These are phyloP conservation scores for Fusarium verrucosum DNA, from an alignment of 2,329 filamentous ascomycete species.

Conservation along the genomic window DNA sequence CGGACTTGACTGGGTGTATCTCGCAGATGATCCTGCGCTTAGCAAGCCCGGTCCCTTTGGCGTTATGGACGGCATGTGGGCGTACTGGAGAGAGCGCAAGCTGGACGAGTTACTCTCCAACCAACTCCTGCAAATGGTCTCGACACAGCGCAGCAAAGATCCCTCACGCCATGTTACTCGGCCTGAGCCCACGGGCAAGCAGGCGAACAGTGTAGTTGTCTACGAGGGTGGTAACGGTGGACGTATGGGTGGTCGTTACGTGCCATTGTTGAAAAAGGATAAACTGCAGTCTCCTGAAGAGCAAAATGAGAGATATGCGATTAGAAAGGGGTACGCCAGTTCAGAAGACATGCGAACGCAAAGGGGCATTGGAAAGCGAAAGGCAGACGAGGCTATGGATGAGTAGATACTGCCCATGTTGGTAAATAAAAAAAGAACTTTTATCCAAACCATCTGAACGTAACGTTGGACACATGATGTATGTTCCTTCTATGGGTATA, in stretches of 20 bases:
- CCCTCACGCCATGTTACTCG: constrained; percentile 25
- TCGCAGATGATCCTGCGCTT: constrained; percentile 70
- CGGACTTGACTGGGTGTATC: constrained; percentile 79
- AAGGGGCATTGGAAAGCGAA: constrained; percentile 47
- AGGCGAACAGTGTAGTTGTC: constrained; percentile 46
- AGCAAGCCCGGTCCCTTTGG: constrained; percentile 72
- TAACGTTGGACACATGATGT: constrained; percentile 1
- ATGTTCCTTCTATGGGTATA: constrained; percentile 14
- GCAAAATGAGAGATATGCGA: constrained; percentile 69
- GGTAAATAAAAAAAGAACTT: constrained; percentile 10
- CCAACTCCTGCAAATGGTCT: constrained; percentile 73
- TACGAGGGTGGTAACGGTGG: constrained; percentile 67
- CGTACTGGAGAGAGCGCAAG: constrained; percentile 82
- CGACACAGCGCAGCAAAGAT: constrained; percentile 50
- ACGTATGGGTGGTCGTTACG: constrained; percentile 62
- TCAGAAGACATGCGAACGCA: constrained; percentile 59
- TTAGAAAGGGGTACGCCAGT: constrained; percentile 65
- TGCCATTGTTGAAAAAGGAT: constrained; percentile 62
- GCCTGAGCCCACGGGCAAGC: constrained; percentile 21
- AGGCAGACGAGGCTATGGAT: constrained; percentile 38
- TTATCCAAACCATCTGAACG: not conserved
- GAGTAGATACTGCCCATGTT: constrained; percentile 25
- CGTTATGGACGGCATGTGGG: constrained; percentile 81
- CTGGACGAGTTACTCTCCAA: constrained; percentile 88
- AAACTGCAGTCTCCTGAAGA: constrained; percentile 61